Evolutionary conservation across 2,329 filamentous ascomycete species (phyloP).

Genomic region (Ustulina deusta): DNA sequence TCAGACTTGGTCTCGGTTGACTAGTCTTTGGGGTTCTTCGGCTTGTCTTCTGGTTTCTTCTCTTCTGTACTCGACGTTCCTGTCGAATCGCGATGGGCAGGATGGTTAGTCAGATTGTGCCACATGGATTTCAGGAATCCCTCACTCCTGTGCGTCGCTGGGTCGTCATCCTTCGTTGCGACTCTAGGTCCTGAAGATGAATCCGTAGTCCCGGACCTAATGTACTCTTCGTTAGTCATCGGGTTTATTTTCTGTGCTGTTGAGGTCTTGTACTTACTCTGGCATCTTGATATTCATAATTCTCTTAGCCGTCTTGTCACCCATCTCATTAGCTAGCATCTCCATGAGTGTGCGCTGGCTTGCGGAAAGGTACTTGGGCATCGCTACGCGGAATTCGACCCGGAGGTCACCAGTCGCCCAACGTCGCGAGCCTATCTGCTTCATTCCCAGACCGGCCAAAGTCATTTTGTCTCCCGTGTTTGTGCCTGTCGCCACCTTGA

Average conservation of each 20-base stretch:
- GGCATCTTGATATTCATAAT: constrained; percentile 82
- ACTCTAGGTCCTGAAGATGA: constrained; percentile 32
- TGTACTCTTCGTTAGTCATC: constrained; percentile 35
- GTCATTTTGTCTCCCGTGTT: constrained; percentile 93
- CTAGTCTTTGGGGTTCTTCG: constrained; percentile 29
- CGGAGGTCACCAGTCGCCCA: constrained; percentile 82
- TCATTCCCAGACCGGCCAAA: constrained; percentile 92
- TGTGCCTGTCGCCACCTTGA: constrained; percentile 91
- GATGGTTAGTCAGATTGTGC: constrained; percentile 89
- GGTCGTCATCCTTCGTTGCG: constrained; percentile 53
- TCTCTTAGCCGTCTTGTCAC: constrained; percentile 88
- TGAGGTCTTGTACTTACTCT: constrained; percentile 57
- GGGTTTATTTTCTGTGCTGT: neutral
- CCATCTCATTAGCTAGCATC: constrained; percentile 96
- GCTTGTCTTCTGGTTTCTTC: constrained; percentile 26
- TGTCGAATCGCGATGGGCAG: constrained; percentile 61
- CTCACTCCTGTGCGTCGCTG: constrained; percentile 76
- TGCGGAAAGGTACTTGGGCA: constrained; percentile 92
- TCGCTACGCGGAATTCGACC: constrained; percentile 93
- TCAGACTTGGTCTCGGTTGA: constrained; percentile 44
- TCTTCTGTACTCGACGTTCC: constrained; percentile 42
- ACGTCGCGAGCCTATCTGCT: constrained; percentile 77
- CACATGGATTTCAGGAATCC: constrained; percentile 93
- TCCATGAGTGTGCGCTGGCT: constrained; percentile 95
- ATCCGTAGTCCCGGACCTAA: constrained; percentile 35